Conservation (phyloP, 805 yeast species). For the Wickerhamiella azymoides region DNA sequence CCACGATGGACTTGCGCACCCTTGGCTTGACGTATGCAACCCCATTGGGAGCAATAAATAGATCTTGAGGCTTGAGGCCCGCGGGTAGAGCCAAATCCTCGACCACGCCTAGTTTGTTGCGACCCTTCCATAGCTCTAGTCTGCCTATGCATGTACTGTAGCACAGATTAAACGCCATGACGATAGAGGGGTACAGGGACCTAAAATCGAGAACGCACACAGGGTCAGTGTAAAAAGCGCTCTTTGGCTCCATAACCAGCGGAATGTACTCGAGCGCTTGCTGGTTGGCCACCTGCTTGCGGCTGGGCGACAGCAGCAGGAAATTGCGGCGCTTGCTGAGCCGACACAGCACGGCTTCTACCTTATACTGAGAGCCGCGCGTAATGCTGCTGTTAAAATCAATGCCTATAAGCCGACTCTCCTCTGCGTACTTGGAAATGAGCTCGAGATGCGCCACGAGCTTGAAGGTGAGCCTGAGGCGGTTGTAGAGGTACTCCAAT, state of each 20-base stretch:
- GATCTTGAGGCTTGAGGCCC: conserved; percentile 42
- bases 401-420: conserved; percentile 73
- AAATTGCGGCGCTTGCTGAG: conserved; percentile 65
- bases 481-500: conserved; percentile 34
- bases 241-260: conserved; percentile 80
- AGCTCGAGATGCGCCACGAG: conserved; percentile 51
- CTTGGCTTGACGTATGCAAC: conserved; percentile 53
- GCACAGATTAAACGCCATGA: conserved; percentile 79
- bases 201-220: conserved; percentile 85
- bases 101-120: conserved; percentile 27
- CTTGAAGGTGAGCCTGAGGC: conserved; percentile 32
- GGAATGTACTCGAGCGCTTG: conserved; percentile 80
- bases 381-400: conserved; percentile 80
- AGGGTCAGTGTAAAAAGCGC: conserved; percentile 78
- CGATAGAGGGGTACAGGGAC: conserved; percentile 81
- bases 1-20: conserved; percentile 57
- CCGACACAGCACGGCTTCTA: conserved; percentile 69
- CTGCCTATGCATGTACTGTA: conserved; percentile 32
- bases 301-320: conserved; percentile 64
- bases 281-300: conserved; percentile 67
- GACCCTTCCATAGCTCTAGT: conserved; percentile 22
- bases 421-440: conserved; percentile 59
- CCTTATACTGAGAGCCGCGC: conserved; percentile 88
- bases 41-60: conserved; percentile 78
- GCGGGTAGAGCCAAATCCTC: conserved; percentile 36